Evolutionary conservation across 2,329 filamentous ascomycete genomes (phyloP), one percentile per base, ranked within the genome.

Genomic region (Trichophyton benhamiae): DNA sequence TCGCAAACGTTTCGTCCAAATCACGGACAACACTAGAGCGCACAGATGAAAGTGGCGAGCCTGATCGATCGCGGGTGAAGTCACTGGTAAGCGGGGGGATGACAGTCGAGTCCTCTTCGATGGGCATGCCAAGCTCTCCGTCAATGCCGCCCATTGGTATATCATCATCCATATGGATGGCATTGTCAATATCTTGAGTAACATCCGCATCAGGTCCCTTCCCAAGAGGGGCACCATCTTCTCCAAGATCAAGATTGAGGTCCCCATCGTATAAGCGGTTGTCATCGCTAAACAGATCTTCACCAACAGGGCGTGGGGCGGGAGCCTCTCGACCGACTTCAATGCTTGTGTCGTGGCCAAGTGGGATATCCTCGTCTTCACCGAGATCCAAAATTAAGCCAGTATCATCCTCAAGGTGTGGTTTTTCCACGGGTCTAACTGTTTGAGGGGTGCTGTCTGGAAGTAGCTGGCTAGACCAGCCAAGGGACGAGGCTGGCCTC

Each of bases 281-380:
- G 44, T 89, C 86, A 65, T 89, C 76, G 60, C 78, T 77, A 61
- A 78, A 75, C 30, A 78, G 72, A 66, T 79, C 77, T 60, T 75
- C 78, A 65, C 74, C 88, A 20, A 86, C 75, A 1, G 84, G 78
- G 53, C 83, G 80, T 25, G 87, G 79, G 15, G 83, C 80, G 3
- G 88, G 86, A 20, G 88, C 91, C 67, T 95, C 87, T 85, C 92
- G 88, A 70, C 92, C 94, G 67, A 90, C 81, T 85, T 99, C 94
- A 62, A 96, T 86, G 69, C 86, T 94, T 63, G 78, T 75, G 61
- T 79, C 75, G 59, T 84, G 82, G 38, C 82, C 83, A 63, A 90
- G 82, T 66, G 90, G 87, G 38, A 90, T 78, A 66, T 85, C 86
- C 65, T 83, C 79, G 63, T 83, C 78, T 30, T 82, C 80, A 62